phyloP scores from a whole-genome alignment of 2,329 filamentous ascomycete species.

The Ceratocystiopsis sp. region DNA sequence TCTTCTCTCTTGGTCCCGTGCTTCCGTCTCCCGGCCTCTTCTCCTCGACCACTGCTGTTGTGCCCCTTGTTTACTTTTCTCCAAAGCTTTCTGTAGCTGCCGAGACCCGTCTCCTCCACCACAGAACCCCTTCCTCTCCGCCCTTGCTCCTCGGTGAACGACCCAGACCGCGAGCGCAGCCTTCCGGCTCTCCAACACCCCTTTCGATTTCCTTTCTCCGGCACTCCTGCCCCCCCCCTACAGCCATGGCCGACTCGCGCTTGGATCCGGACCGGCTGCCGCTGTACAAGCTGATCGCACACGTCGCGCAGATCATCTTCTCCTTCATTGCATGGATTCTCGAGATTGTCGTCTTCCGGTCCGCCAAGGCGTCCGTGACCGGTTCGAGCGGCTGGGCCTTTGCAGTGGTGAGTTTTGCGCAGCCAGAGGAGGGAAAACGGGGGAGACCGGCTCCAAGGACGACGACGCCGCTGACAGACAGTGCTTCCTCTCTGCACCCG shows the following conservation, averaged over 20 bases:
- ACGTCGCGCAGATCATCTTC: slow-evolving; percentile 36
- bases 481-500: slow-evolving; percentile 48
- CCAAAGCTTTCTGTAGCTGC: background rate
- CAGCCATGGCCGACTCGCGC: slow-evolving; percentile 29
- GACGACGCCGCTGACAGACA: slow-evolving; percentile 18
- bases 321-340: slow-evolving; percentile 40
- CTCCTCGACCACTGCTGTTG: slow-evolving; percentile 6
- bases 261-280: slow-evolving; percentile 37
- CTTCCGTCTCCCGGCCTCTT: background rate
- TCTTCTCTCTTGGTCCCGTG: background rate
- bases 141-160: too few species aligned
- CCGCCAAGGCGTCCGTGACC: slow-evolving; percentile 29
- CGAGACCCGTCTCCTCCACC: too few species aligned
- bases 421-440: too few species aligned
- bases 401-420: slow-evolving; percentile 33
- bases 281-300: slow-evolving; percentile 38
- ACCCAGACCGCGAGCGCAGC: too few species aligned
- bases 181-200: background rate
- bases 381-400: slow-evolving; percentile 48
- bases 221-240: background rate
- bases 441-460: too few species aligned
- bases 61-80: background rate
- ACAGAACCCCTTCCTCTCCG: too few species aligned
- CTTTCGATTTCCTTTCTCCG: background rate
- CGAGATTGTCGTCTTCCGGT: slow-evolving; percentile 41